A percentile compares a stretch with the other conserved stretches of the same genome.
phyloP scores from a whole-genome alignment of 177 flowering plant genomes.

The Telopea speciosissima region DNA sequence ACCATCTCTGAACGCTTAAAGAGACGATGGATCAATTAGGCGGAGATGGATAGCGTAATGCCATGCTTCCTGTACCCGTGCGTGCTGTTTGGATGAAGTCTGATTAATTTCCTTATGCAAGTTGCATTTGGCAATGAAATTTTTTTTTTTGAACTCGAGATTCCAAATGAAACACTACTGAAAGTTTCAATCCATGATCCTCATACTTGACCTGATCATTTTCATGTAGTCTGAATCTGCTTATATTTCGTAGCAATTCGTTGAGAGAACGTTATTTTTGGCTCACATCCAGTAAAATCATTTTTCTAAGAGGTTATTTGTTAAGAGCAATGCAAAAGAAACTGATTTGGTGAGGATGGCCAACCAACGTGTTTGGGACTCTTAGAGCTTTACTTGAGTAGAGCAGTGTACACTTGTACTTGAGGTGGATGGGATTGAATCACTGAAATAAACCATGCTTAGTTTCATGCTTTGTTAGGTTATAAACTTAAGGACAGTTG shows the following conservation, averaged over 20 bases:
- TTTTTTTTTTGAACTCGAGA: too few relatives aligned
- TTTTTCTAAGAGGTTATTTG: not conserved
- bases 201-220: not conserved
- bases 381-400: not conserved
- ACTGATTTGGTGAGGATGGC: too few relatives aligned
- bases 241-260: too few relatives aligned
- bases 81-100: not conserved
- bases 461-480: too few relatives aligned
- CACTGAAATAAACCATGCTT: not conserved
- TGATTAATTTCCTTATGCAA: too few relatives aligned
- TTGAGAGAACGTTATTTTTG: too few relatives aligned
- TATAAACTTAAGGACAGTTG: too few relatives aligned
- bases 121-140: too few relatives aligned
- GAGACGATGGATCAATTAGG: not conserved
- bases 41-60: not conserved
- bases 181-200: not conserved
- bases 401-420: not conserved
- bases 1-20: not conserved
- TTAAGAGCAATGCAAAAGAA: too few relatives aligned
- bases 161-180: too few relatives aligned
- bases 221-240: too few relatives aligned
- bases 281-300: not conserved
- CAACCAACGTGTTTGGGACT: too few relatives aligned
- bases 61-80: not conserved
- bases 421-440: not conserved